phyloP scores from a whole-genome alignment of 495 filamentous ascomycete species.

The Cercophora newfieldiana region DNA sequence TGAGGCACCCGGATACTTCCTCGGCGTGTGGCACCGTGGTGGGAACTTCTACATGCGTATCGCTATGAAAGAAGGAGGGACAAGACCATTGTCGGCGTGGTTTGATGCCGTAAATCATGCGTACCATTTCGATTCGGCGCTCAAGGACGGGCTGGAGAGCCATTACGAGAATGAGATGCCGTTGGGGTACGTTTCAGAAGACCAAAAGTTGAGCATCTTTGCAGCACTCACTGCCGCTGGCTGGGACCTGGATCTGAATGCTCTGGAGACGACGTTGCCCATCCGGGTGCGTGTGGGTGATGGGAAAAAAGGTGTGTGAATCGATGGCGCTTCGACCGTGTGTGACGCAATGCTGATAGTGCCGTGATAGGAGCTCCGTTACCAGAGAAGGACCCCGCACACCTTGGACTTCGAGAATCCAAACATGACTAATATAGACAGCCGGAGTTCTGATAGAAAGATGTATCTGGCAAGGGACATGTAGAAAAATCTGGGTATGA shows the following conservation, averaged over 20 bases:
- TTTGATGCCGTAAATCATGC: slow-evolving; percentile 67
- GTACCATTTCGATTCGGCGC: slow-evolving; percentile 37
- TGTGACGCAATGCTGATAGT: neutral
- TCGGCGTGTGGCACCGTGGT: slow-evolving; percentile 52
- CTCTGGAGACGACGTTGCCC: slow-evolving; percentile 44
- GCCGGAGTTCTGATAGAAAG: too few species aligned
- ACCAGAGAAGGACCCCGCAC: slow-evolving; percentile 30
- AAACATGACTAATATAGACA: slow-evolving; percentile 28
- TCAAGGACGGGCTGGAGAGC: slow-evolving; percentile 36
- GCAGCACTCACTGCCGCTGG: slow-evolving; percentile 35
- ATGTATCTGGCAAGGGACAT: neutral
- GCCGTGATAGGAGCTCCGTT: slow-evolving; percentile 18
- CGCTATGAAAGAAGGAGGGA: slow-evolving; percentile 62
- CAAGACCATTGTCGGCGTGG: slow-evolving; percentile 69
- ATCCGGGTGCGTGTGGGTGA: slow-evolving; percentile 33
- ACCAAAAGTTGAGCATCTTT: slow-evolving; percentile 36
- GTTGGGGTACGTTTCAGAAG: slow-evolving; percentile 36
- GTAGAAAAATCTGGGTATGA: neutral
- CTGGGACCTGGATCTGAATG: slow-evolving; percentile 48
- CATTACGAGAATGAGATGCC: slow-evolving; percentile 39
- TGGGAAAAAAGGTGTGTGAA: slow-evolving; percentile 32
- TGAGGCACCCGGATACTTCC: slow-evolving; percentile 51
- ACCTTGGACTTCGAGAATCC: neutral
- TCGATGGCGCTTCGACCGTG: neutral
- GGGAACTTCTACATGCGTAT: slow-evolving; percentile 53